Percentiles rank a stretch among this genome's conserved stretches.
Conservation (phyloP, 768 basidiomycete species). For the Strobilomyces echinocephalus region DNA sequence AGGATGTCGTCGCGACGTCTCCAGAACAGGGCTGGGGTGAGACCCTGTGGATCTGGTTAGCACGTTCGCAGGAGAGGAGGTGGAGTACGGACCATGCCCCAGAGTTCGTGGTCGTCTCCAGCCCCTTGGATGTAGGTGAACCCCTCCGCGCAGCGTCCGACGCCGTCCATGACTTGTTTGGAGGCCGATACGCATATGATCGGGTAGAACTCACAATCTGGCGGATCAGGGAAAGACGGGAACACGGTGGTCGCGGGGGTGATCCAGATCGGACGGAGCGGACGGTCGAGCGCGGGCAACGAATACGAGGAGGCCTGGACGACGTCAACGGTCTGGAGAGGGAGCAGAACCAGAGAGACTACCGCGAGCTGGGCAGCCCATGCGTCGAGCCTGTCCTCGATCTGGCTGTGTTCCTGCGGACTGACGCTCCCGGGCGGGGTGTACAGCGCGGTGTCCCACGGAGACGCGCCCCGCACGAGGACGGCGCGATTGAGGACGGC, state of each 20-base stretch:
- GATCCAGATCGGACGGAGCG: slow-evolving; percentile 85
- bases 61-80: neutral
- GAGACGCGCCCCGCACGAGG: slow-evolving; percentile 8
- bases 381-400: slow-evolving; percentile 53
- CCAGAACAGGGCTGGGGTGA: slow-evolving; percentile 77
- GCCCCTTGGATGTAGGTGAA: slow-evolving; percentile 91
- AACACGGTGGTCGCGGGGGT: slow-evolving; percentile 62
- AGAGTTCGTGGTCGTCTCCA: slow-evolving; percentile 92
- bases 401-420: slow-evolving; percentile 75
- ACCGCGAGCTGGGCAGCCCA: slow-evolving; percentile 75
- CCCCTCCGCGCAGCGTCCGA: slow-evolving; percentile 59
- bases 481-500: slow-evolving; percentile 74
- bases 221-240: slow-evolving; percentile 33
- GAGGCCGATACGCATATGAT: slow-evolving; percentile 87
- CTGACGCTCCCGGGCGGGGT: slow-evolving; percentile 69
- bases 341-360: neutral
- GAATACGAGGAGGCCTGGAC: slow-evolving; percentile 65
- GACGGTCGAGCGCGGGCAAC: slow-evolving; percentile 53
- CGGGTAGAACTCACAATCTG: slow-evolving; percentile 47
- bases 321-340: neutral
- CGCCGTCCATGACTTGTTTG: slow-evolving; percentile 54
- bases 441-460: slow-evolving; percentile 60
- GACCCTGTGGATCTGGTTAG: slow-evolving; percentile 43
- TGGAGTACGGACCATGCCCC: slow-evolving; percentile 58
- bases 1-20: slow-evolving; percentile 47